Percentiles rank a stretch among this genome's conserved stretches.
These are phyloP conservation scores for Cladophialophora immunda DNA, from an alignment of 2,329 filamentous ascomycete species.

Conservation along the genomic window DNA sequence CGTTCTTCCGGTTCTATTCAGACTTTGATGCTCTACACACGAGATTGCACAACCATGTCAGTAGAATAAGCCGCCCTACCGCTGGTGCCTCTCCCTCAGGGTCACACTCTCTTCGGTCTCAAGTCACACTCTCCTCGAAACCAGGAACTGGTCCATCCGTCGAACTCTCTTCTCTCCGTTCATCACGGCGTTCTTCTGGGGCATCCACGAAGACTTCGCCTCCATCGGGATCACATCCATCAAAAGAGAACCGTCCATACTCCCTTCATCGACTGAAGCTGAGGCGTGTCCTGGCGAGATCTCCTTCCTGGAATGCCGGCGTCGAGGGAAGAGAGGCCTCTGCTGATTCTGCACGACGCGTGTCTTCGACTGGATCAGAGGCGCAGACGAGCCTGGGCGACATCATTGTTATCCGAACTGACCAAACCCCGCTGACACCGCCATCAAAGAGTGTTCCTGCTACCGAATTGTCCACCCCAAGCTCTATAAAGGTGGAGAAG, in stretches of 20 bases:
- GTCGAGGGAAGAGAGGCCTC: constrained; percentile 26
- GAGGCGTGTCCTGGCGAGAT: constrained; percentile 24
- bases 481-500: constrained; percentile 32
- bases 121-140: neutral
- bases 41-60: constrained; percentile 24
- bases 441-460: constrained; percentile 17
- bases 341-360: neutral
- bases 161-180: neutral
- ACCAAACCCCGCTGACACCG: constrained; percentile 29
- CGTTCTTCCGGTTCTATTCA: constrained; percentile 17
- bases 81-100: neutral
- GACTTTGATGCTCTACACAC: constrained; percentile 25
- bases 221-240: neutral
- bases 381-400: constrained; percentile 8
- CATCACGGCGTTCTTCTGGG: constrained; percentile 3
- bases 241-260: constrained; percentile 21
- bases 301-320: constrained; percentile 31
- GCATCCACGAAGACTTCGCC: constrained; percentile 8
- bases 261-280: constrained; percentile 14
- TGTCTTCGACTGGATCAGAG: constrained; percentile 13
- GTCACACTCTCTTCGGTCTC: neutral
- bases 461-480: neutral
- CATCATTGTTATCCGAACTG: constrained; percentile 28
- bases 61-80: constrained; percentile 9
- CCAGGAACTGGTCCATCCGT: constrained; percentile 2